Evolutionary conservation across 768 basidiomycete genomes (phyloP).

Genomic region (Auriculariales sp.): DNA sequence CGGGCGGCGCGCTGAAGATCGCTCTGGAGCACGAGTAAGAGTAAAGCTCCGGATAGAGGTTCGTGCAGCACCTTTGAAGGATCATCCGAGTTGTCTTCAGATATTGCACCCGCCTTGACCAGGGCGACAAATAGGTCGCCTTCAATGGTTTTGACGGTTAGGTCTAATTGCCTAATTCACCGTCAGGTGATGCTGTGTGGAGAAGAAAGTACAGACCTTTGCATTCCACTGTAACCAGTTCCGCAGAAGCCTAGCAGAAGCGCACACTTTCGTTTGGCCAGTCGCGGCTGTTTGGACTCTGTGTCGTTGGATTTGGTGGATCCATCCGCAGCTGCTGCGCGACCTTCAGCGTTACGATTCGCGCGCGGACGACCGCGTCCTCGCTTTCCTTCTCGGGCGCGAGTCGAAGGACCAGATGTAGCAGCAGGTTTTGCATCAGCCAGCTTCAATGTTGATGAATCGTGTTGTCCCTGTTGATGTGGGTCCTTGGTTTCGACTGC

Average conservation of each 20-base stretch:
- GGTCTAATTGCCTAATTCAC: slow-evolving; percentile 60
- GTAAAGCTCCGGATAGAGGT: background rate
- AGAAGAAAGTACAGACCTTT: slow-evolving; percentile 52
- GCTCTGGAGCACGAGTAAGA: slow-evolving; percentile 34
- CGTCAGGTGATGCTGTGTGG: background rate
- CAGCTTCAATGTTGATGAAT: background rate
- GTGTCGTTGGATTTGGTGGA: background rate
- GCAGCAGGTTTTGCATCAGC: background rate
- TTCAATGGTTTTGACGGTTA: slow-evolving; percentile 75
- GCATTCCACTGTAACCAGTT: slow-evolving; percentile 87
- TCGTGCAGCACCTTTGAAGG: slow-evolving; percentile 53
- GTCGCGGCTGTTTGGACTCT: slow-evolving; percentile 24
- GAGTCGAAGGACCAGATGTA: background rate
- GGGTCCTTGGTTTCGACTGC: too few relatives aligned
- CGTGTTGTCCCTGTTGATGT: too few relatives aligned
- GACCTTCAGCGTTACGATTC: background rate
- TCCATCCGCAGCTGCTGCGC: background rate
- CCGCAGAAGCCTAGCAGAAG: slow-evolving; percentile 86
- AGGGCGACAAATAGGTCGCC: slow-evolving; percentile 78
- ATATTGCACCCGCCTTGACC: slow-evolving; percentile 84
- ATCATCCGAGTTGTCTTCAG: slow-evolving; percentile 83
- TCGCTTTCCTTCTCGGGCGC: background rate
- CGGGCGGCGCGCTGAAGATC: slow-evolving; percentile 77
- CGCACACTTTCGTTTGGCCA: slow-evolving; percentile 77
- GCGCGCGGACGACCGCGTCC: background rate